Percentiles rank a stretch among this genome's conserved stretches.
Conservation (phyloP, 306 rosid species). For the Inga oerstediana region DNA sequence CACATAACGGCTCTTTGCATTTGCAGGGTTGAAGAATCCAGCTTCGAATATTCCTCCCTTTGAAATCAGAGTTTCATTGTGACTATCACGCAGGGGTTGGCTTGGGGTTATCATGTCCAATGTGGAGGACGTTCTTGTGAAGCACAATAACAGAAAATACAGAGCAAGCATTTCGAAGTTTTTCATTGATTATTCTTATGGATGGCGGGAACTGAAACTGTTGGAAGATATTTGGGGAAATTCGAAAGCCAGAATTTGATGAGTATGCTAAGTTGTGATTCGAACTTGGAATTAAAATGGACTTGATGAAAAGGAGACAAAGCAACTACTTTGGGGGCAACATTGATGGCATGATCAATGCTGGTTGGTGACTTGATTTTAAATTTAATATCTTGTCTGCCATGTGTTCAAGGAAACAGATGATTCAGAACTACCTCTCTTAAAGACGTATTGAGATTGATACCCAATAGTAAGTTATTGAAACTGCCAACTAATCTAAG, state of each 20-base stretch:
- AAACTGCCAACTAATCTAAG: not conserved
- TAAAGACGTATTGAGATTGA: not conserved
- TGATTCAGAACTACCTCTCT: not conserved
- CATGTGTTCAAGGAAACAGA: not conserved
- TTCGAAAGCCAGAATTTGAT: not conserved
- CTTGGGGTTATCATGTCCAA: constrained; percentile 4
- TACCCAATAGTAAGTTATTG: not conserved
- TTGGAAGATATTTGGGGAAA: not conserved
- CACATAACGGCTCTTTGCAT: not conserved
- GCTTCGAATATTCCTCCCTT: constrained; percentile 2
- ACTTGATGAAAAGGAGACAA: not conserved
- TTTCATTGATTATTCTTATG: not conserved
- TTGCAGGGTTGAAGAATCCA: constrained; percentile 21
- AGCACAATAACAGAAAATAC: not conserved
- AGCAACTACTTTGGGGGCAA: constrained; percentile 1
- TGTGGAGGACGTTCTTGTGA: constrained; percentile 8
- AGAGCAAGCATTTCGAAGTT: not conserved
- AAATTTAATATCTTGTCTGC: not conserved
- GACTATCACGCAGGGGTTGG: constrained; percentile 13
- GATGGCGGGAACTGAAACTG: not conserved
- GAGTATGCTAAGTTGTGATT: not conserved
- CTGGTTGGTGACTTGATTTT: not conserved
- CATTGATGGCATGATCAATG: constrained; percentile 13
- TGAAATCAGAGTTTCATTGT: constrained; percentile 16
- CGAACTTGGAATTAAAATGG: not conserved